Evolutionary conservation across 306 rosid genomes (phyloP), one percentile per base, ranked within the genome.

Genomic region (Echinosophora koreensis): DNA sequence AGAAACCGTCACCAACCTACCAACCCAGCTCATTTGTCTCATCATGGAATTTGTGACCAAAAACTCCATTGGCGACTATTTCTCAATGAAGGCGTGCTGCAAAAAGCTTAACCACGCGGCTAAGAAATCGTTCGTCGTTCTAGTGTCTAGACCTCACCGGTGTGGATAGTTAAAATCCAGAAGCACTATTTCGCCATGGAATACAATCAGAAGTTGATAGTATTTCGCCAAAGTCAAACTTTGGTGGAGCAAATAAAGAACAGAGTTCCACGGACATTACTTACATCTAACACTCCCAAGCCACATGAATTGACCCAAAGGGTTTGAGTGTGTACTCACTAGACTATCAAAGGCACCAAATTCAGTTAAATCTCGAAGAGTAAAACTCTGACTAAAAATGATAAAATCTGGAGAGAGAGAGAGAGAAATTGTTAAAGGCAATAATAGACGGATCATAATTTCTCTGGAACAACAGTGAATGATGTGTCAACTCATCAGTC

Each of bases 281-380:
- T 8, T 8, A 10, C 14, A 44, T 44, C 73, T 28, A 49, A 22
- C 60, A 51, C 49, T 32, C 2, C 32, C 5, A 30, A 57, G 66
- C 38, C 39, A 38, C 67, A 41, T 6, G 67, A 38, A 71, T 38
- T 18, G 64, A 49, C 57, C 38, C 32, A 60, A 59, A 28, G 41
- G 41, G 17, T 28, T 30, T 14, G 42, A 38, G 11, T 15, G n/a
- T 32, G 28, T 39, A 56, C 5, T 7, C 5, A 8, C 77, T 54
- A 22, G 14, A 38, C 65, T 37, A 17, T 18, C 54, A 27, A 38
- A 16, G 50, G 50, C 47, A 32, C 10, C n/a, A n/a, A n/a, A n/a
- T n/a, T n/a, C n/a, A n/a, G n/a, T n/a, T n/a, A n/a, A n/a, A n/a
- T n/a, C n/a, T n/a, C n/a, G n/a, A n/a, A n/a, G n/a, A n/a, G 47